Percentiles rank a stretch among this genome's conserved stretches.
These are phyloP conservation scores for Puccinia hordei DNA, from an alignment of 1,284 basidiomycete genomes.

Conservation along the genomic window DNA sequence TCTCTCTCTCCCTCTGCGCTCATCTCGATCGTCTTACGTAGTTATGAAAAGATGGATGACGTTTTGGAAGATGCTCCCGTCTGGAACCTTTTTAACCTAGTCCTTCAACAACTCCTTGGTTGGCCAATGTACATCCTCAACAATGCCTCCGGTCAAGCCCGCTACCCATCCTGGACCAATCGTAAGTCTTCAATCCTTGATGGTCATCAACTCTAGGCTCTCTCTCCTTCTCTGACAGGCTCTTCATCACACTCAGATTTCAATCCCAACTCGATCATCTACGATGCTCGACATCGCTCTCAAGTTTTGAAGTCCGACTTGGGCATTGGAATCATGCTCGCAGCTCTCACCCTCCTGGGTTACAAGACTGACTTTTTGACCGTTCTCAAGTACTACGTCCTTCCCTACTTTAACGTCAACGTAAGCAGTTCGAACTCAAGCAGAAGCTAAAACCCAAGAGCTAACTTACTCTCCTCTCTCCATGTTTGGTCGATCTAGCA, in stretches of 20 bases:
- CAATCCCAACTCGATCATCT: slow-evolving; percentile 78
- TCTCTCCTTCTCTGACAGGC: neutral
- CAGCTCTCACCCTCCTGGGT: slow-evolving; percentile 62
- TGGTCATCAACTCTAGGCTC: neutral
- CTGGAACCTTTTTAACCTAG: slow-evolving; percentile 70
- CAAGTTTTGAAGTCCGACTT: slow-evolving; percentile 83
- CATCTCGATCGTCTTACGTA: slow-evolving; percentile 60
- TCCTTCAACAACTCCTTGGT: slow-evolving; percentile 66
- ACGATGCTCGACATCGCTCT: slow-evolving; percentile 69
- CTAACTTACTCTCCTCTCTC: neutral
- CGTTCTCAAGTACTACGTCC: slow-evolving; percentile 76
- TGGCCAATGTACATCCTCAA: slow-evolving; percentile 71
- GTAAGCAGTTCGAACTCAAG: slow-evolving; percentile 55
- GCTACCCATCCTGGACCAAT: slow-evolving; percentile 77
- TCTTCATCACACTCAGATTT: slow-evolving; percentile 67
- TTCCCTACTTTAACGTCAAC: slow-evolving; percentile 86
- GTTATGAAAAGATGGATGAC: slow-evolving; percentile 76
- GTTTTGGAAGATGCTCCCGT: slow-evolving; percentile 91
- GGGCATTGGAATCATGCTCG: slow-evolving; percentile 75
- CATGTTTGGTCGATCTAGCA: slow-evolving; percentile 13
- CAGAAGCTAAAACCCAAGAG: too few relatives aligned
- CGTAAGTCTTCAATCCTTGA: slow-evolving; percentile 65
- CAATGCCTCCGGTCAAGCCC: slow-evolving; percentile 85
- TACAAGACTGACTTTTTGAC: slow-evolving; percentile 67
- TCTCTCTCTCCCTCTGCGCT: too few relatives aligned